These are phyloP conservation scores for Lavandula angustifolia DNA, from an alignment of 257 asterid species.

Conservation along the genomic window DNA sequence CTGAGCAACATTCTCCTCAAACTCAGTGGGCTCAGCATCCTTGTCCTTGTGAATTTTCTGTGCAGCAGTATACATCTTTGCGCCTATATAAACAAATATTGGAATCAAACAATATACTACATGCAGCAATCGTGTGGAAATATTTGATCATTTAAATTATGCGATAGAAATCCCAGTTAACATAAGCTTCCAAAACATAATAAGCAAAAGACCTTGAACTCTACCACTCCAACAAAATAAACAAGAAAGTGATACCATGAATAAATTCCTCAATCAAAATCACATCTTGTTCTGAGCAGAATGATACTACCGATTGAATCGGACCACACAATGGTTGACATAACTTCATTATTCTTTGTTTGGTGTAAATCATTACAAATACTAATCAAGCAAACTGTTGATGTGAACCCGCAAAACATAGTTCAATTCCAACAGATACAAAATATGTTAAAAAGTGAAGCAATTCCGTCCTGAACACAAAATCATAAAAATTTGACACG, in stretches of 20 bases:
- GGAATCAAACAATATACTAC: background rate
- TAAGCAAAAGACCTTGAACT: no score
- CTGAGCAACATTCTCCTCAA: conserved; percentile 66
- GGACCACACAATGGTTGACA: no score
- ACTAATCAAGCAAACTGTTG: background rate
- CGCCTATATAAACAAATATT: conserved; percentile 10
- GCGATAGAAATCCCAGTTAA: background rate
- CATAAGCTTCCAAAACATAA: background rate
- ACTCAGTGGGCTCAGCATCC: conserved; percentile 60
- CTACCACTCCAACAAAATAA: background rate
- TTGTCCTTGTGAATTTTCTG: conserved; percentile 67
- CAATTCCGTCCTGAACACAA: no score
- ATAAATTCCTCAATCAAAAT: background rate
- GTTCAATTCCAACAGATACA: background rate
- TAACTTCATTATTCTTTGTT: no score
- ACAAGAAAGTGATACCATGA: background rate
- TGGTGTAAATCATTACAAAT: no score
- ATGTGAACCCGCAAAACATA: background rate
- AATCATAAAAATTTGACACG: no score
- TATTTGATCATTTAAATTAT: background rate
- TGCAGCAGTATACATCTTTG: conserved; percentile 54
- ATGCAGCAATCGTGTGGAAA: background rate
- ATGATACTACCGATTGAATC: no score
- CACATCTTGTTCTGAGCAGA: no score
- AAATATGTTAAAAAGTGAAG: background rate